These are phyloP conservation scores for Candida ovalis DNA, from an alignment of 805 yeast genomes.

Conservation along the genomic window DNA sequence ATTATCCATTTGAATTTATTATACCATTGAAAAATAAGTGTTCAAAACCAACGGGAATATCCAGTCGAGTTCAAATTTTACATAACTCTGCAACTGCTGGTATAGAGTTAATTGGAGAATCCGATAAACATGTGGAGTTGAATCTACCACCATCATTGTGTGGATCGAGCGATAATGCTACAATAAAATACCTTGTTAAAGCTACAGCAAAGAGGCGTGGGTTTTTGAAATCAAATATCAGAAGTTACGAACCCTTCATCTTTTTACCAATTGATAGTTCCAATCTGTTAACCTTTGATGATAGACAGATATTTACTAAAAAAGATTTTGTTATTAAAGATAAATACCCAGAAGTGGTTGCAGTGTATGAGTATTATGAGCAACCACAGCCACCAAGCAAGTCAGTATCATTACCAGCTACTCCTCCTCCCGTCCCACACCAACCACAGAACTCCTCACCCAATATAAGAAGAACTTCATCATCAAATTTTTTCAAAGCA, in stretches of 20 bases:
- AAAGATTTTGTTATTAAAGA: conserved; percentile 36
- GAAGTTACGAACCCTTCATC: conserved; percentile 46
- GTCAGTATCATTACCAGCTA: conserved; percentile 1
- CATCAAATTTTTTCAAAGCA: conserved; percentile 30
- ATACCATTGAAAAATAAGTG: conserved; percentile 43
- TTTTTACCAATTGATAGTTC: conserved; percentile 45
- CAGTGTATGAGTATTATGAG: conserved; percentile 28
- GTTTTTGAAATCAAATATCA: conserved; percentile 42
- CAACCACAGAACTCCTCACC: neutral
- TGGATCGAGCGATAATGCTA: conserved; percentile 29
- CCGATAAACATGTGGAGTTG: conserved; percentile 14
- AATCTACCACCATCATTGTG: conserved; percentile 27
- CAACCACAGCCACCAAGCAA: conserved; percentile 1
- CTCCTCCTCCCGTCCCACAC: neutral
- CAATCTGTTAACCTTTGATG: conserved; percentile 30
- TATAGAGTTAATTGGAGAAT: conserved; percentile 6
- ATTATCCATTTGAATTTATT: conserved; percentile 44
- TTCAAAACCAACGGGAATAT: conserved; percentile 11
- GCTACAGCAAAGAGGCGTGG: conserved; percentile 56
- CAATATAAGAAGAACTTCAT: conserved; percentile 5
- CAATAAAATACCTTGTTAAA: conserved; percentile 52
- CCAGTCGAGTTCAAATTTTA: conserved; percentile 10
- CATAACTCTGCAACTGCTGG: conserved; percentile 8
- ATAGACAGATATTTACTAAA: conserved; percentile 42
- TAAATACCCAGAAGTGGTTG: conserved; percentile 42